A percentile compares a stretch with the other conserved stretches of the same genome.
Evolutionary conservation across 371 early-diverging fungal genomes (phyloP).

Genomic region (Funneliformis caledonium): DNA sequence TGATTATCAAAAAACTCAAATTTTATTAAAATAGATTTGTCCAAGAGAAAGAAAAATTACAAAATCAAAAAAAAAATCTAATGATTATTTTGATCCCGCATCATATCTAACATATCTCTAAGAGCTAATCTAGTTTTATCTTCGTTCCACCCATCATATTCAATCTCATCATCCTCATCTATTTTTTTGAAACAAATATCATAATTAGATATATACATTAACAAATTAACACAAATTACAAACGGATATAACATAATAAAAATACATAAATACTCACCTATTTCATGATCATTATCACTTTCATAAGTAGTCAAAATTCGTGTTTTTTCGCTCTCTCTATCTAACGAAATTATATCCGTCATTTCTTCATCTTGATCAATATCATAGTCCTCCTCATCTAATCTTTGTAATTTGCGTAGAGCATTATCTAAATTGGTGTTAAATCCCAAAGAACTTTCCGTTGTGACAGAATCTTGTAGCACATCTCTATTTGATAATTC

Average conservation of each 20-base stretch:
- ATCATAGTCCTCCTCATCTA: neutral
- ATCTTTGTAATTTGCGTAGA: neutral
- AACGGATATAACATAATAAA: no score
- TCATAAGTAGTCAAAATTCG: neutral
- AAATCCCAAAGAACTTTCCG: neutral
- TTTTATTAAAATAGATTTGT: neutral
- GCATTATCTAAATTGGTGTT: neutral
- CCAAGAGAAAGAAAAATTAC: no score
- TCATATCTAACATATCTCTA: slow-evolving; percentile 1
- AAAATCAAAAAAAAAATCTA: neutral
- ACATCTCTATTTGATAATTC: no score
- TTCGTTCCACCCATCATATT: neutral
- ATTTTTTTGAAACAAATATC: neutral
- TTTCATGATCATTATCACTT: neutral
- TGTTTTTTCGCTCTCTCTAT: neutral
- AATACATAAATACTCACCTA: neutral
- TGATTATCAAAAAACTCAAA: no score
- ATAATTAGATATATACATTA: neutral
- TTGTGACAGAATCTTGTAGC: neutral
- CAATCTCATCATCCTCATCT: neutral
- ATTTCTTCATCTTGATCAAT: neutral
- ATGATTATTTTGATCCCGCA: neutral
- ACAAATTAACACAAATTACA: no score
- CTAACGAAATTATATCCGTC: neutral
- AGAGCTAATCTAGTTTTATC: neutral